Evolutionary conservation across 179 eudicot species (phyloP), one percentile per base, ranked within the genome.

Genomic region (Amaranthus tricolor): DNA sequence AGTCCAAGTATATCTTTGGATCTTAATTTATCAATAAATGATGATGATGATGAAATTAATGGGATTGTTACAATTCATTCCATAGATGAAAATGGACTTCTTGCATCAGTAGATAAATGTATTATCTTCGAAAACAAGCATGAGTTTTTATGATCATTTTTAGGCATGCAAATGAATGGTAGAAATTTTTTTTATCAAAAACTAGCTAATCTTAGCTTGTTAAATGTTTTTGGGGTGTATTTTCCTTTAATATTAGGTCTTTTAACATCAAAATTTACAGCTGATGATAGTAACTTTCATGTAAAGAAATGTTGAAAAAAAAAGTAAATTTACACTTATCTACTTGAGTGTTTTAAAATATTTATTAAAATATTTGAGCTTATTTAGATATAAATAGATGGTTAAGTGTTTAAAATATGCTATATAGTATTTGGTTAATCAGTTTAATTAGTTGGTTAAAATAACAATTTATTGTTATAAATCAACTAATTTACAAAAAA

Each of bases 81-180:
- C 9, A 64, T 81, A 20, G 91, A 87, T 71, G 88, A 87, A 9
- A 74, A 82, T 15, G 87, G 89, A 13, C 84, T 89, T 50, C 81
- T 89, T 64, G 82, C 84, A 52, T 59, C 77, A 17, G 89, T 89
- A 10, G 90, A 89, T 83, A 78, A 68, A 74, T 72, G 84, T 52
- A 71, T 89, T 76, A 40, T 68, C 43, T 89, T 89, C 83, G 85
- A 80, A 64, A 55, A 45, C 45, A 31, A 59, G 62, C 76, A 72
- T 68, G 87, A 84, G 16, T 73, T 72, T 66, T 78, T 45, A 71
- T 66, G 51, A 40, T 72, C 61, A 24, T 24, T 24, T 44, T 75
- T 17, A 51, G 67, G 54, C 77, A 74, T 65, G 61, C 62, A 64
- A n/a, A 50, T 67, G n/a, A 4, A 17, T 40, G 7, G 31, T 24